phyloP scores from a whole-genome alignment of 2,329 filamentous ascomycete genomes.

The Trichoderma endophyticum region DNA sequence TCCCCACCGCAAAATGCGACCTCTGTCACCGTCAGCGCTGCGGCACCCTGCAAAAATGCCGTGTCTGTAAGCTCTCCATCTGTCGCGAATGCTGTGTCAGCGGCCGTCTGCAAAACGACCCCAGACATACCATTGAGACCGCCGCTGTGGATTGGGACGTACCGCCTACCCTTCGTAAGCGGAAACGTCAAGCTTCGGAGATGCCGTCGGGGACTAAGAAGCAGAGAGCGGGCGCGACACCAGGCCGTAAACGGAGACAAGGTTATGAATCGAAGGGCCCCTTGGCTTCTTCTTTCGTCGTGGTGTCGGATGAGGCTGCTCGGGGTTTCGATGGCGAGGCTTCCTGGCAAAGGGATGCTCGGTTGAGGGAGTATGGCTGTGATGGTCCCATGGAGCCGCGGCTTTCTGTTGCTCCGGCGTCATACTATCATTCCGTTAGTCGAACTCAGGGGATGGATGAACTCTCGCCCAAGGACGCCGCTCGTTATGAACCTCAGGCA shows the following conservation, averaged over 20 bases:
- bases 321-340: background rate
- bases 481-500: background rate
- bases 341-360: background rate
- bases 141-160: slow-evolving; percentile 22
- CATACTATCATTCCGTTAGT: background rate
- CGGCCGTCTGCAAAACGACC: slow-evolving; percentile 20
- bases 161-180: background rate
- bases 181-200: background rate
- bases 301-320: no score
- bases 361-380: background rate
- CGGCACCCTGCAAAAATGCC: slow-evolving; percentile 26
- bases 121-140: slow-evolving; percentile 24
- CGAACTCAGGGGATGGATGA: background rate
- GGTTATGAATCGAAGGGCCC: background rate
- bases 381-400: background rate
- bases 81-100: slow-evolving; percentile 24
- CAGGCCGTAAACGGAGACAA: background rate
- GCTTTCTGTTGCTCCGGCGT: background rate
- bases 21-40: slow-evolving; percentile 25
- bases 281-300: background rate
- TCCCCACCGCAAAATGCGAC: slow-evolving; percentile 30
- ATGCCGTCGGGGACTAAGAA: background rate
- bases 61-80: slow-evolving; percentile 26
- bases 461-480: background rate
- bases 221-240: background rate